Conservation (phyloP, 768 basidiomycete genomes). For the Kwoniella sp. region DNA sequence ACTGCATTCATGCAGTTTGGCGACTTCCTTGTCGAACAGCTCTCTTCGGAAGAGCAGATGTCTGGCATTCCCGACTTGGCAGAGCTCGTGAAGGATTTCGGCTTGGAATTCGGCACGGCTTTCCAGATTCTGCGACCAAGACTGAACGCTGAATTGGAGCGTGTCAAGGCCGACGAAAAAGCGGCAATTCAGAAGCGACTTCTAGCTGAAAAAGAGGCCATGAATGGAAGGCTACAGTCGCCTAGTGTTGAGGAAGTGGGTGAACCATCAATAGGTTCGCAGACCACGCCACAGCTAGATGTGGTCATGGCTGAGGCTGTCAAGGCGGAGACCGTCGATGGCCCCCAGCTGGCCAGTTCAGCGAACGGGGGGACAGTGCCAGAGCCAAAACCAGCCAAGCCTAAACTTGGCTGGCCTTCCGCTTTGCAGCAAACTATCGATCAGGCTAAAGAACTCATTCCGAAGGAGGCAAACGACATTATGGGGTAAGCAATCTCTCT, state of each 20-base stretch:
- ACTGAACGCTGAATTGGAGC: slow-evolving; percentile 33
- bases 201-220: slow-evolving; percentile 18
- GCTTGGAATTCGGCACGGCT: slow-evolving; percentile 76
- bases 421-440: slow-evolving; percentile 69
- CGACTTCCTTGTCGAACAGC: slow-evolving; percentile 73
- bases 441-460: slow-evolving; percentile 68
- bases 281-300: slow-evolving; percentile 10
- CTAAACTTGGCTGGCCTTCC: slow-evolving; percentile 61
- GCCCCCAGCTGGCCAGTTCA: slow-evolving; percentile 4
- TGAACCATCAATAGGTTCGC: slow-evolving; percentile 3
- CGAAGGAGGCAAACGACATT: slow-evolving; percentile 59
- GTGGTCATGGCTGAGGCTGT: slow-evolving; percentile 11
- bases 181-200: slow-evolving; percentile 22
- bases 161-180: slow-evolving; percentile 19
- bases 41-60: slow-evolving; percentile 67
- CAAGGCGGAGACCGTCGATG: slow-evolving; percentile 16
- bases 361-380: neutral
- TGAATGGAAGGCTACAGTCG: slow-evolving; percentile 9
- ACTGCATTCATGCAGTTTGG: slow-evolving; percentile 88
- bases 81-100: slow-evolving; percentile 70
- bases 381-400: neutral
- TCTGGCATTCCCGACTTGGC: slow-evolving; percentile 69
- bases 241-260: slow-evolving; percentile 11
- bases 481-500: slow-evolving; percentile 11
- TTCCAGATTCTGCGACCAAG: slow-evolving; percentile 87